Evolutionary conservation across 2,329 filamentous ascomycete genomes (phyloP).

Genomic region (Botrytis squamosa): DNA sequence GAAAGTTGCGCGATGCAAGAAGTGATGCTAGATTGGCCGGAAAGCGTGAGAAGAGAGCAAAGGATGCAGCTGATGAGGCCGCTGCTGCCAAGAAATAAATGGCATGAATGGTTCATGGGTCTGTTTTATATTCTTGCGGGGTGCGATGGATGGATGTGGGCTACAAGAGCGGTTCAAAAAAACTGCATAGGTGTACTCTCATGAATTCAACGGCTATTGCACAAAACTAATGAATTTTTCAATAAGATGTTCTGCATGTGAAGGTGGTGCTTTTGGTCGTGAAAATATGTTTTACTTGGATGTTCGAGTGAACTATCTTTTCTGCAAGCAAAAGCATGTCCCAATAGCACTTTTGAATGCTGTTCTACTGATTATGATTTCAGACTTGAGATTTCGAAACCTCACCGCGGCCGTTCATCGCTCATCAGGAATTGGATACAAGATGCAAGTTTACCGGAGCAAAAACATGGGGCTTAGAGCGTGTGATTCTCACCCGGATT

Average conservation of each 20-base stretch:
- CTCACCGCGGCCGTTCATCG: not conserved
- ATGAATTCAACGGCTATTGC: slow-evolving; percentile 40
- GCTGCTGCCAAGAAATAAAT: slow-evolving; percentile 77
- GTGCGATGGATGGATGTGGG: slow-evolving; percentile 35
- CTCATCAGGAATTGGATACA: not conserved
- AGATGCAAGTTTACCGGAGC: not conserved
- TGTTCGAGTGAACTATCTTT: not conserved
- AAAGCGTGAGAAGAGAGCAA: slow-evolving; percentile 87
- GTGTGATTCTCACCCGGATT: not conserved
- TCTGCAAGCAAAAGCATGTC: not conserved
- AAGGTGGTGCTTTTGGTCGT: not conserved
- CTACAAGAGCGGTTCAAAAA: slow-evolving; percentile 36
- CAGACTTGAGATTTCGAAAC: not conserved
- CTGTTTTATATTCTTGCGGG: slow-evolving; percentile 33
- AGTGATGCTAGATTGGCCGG: slow-evolving; percentile 79
- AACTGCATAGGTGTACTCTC: slow-evolving; percentile 41
- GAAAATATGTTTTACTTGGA: not conserved
- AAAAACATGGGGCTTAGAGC: not conserved
- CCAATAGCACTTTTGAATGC: not conserved
- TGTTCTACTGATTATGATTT: not conserved
- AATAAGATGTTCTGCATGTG: slow-evolving; percentile 17
- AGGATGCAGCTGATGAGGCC: slow-evolving; percentile 83
- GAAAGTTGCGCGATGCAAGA: slow-evolving; percentile 79
- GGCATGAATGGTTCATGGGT: slow-evolving; percentile 35
- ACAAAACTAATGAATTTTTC: slow-evolving; percentile 25